A percentile compares a stretch with the other conserved stretches of the same genome.
Conservation (phyloP, 2,329 filamentous ascomycete genomes). For the Aspergillus tamarii region DNA sequence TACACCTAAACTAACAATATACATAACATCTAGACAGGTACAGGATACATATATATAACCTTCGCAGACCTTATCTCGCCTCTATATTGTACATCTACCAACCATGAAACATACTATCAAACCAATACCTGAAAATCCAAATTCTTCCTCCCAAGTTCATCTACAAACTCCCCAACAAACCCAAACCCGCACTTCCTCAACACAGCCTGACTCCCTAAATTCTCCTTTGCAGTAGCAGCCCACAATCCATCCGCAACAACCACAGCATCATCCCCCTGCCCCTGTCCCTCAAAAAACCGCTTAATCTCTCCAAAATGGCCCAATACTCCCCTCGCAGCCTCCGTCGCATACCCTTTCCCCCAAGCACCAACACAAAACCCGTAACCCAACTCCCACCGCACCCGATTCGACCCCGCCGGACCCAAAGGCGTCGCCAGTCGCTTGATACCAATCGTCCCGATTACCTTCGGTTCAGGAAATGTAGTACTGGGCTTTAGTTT, state of each 20-base stretch:
- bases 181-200: conserved; percentile 48
- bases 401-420: neutral
- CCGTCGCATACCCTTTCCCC: conserved; percentile 61
- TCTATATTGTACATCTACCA: neutral
- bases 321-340: conserved; percentile 59
- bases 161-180: conserved; percentile 10
- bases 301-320: neutral
- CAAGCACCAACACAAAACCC: conserved; percentile 58
- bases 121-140: conserved; percentile 9
- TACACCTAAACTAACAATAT: neutral
- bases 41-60: neutral
- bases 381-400: conserved; percentile 56
- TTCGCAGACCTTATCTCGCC: neutral
- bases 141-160: conserved; percentile 13
- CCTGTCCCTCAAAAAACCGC: conserved; percentile 21
- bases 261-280: conserved; percentile 37
- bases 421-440: neutral
- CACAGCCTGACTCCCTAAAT: conserved; percentile 60
- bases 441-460: conserved; percentile 13
- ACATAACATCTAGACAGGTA: neutral
- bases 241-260: conserved; percentile 31
- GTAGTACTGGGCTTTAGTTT: neutral
- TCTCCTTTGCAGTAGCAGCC: conserved; percentile 54
- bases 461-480: neutral
- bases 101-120: neutral